Evolutionary conservation across 352 stramenopile genomes (phyloP).

Genomic region (Phytophthora europaea): DNA sequence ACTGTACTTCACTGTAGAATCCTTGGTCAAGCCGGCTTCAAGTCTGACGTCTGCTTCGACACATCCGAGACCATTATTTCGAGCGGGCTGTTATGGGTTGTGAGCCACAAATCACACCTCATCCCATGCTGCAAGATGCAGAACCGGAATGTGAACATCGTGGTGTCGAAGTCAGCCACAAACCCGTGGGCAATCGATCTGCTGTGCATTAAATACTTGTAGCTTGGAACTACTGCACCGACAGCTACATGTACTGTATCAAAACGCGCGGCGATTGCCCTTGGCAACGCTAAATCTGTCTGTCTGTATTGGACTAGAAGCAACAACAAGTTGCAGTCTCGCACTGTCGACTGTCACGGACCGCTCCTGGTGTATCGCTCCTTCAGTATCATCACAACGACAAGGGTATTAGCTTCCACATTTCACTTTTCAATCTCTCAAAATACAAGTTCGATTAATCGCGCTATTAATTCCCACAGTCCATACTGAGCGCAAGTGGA

Average conservation of each 20-base stretch:
- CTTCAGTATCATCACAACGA: conserved; percentile 2
- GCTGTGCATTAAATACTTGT: no score
- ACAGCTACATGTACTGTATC: not conserved
- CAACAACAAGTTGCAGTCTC: not conserved
- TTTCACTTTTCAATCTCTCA: not conserved
- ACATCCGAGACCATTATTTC: conserved; percentile 30
- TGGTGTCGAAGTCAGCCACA: not conserved
- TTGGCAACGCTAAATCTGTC: not conserved
- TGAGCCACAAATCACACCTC: conserved; percentile 23
- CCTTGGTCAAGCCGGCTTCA: conserved; percentile 18
- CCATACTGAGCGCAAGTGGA: not conserved
- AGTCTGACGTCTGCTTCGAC: not conserved
- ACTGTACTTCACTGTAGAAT: no score
- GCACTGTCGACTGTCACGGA: not conserved
- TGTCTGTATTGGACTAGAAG: not conserved
- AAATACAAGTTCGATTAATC: not conserved
- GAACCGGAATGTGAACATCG: conserved; percentile 23
- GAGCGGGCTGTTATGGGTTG: conserved; percentile 1
- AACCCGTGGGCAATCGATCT: not conserved
- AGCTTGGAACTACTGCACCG: not conserved
- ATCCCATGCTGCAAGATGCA: conserved; percentile 10
- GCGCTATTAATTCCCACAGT: not conserved
- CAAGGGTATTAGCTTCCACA: conserved; percentile 10
- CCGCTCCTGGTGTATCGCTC: conserved; percentile 6
- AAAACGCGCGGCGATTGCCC: not conserved